These are phyloP conservation scores for Sarocladium brachiariae DNA, from an alignment of 2,329 filamentous ascomycete genomes.

Conservation along the genomic window DNA sequence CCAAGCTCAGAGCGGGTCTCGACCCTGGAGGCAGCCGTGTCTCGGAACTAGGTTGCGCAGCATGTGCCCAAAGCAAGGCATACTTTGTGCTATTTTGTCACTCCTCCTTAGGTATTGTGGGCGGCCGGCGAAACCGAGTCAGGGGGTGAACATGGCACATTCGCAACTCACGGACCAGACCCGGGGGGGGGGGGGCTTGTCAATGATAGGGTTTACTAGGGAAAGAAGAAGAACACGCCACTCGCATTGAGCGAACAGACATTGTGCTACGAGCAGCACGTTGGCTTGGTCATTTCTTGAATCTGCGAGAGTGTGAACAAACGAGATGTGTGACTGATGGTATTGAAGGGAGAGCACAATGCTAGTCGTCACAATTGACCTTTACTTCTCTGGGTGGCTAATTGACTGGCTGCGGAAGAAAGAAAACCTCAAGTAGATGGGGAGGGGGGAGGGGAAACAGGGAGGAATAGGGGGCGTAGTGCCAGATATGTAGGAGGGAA, in stretches of 20 bases:
- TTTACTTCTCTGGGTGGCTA: too few relatives aligned
- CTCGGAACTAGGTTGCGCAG: background rate
- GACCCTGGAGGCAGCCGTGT: background rate
- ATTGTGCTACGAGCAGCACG: too few relatives aligned
- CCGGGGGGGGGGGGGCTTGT: background rate
- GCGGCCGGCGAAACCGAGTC: slow-evolving; percentile 6
- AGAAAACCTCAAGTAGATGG: too few relatives aligned
- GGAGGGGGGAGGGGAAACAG: background rate
- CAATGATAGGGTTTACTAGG: background rate
- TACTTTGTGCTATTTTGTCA: background rate
- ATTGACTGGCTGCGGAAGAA: too few relatives aligned
- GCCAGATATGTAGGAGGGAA: slow-evolving; percentile 21
- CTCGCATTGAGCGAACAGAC: background rate
- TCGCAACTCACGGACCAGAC: too few relatives aligned
- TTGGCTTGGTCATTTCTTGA: too few relatives aligned
- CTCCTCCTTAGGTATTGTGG: too few relatives aligned
- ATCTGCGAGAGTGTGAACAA: too few relatives aligned
- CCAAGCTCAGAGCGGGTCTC: background rate
- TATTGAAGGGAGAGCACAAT: too few relatives aligned
- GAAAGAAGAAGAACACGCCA: background rate
- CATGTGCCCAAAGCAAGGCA: background rate
- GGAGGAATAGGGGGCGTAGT: slow-evolving; percentile 11
- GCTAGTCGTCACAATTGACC: too few relatives aligned
- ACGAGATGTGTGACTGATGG: too few relatives aligned
- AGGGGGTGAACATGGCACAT: background rate